Conservation (phyloP, 2,329 filamentous ascomycete genomes). For the Talaromyces sp. region DNA sequence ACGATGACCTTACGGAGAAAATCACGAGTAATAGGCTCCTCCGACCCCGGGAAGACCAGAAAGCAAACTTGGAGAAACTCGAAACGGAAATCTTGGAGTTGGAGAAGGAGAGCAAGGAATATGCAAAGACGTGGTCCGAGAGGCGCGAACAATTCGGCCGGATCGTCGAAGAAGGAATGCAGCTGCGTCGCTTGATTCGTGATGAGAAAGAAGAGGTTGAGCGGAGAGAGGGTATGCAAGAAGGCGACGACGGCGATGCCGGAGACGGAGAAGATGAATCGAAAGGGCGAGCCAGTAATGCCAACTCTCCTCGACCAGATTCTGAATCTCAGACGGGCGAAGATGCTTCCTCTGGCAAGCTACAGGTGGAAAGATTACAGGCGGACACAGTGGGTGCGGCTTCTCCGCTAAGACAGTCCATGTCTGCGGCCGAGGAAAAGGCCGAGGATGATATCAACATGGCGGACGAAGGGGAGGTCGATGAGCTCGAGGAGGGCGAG, state of each 20-base stretch:
- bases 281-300: constrained; percentile 43
- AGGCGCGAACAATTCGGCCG: constrained; percentile 78
- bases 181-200: constrained; percentile 76
- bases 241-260: constrained; percentile 54
- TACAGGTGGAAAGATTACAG: constrained; percentile 29
- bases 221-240: constrained; percentile 73
- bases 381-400: constrained; percentile 22
- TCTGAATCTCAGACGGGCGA: constrained; percentile 40
- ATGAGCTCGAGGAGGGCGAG: constrained; percentile 45
- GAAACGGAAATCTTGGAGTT: constrained; percentile 84
- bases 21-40: constrained; percentile 78
- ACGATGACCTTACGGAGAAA: constrained; percentile 81
- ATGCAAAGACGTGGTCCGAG: constrained; percentile 78
- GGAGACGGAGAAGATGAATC: constrained; percentile 49
- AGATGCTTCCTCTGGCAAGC: constrained; percentile 19
- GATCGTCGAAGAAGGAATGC: constrained; percentile 87
- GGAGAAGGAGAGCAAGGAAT: constrained; percentile 75
- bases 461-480: constrained; percentile 48
- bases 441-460: constrained; percentile 55
- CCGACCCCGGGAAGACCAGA: constrained; percentile 77
- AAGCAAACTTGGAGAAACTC: constrained; percentile 70
- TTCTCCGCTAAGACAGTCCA: constrained; percentile 35
- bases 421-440: constrained; percentile 34
- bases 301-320: constrained; percentile 46
- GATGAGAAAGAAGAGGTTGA: constrained; percentile 96